Base-by-base conservation (phyloP, 805 yeast species). In the Maudiozyma serrabonitensis region DNA sequence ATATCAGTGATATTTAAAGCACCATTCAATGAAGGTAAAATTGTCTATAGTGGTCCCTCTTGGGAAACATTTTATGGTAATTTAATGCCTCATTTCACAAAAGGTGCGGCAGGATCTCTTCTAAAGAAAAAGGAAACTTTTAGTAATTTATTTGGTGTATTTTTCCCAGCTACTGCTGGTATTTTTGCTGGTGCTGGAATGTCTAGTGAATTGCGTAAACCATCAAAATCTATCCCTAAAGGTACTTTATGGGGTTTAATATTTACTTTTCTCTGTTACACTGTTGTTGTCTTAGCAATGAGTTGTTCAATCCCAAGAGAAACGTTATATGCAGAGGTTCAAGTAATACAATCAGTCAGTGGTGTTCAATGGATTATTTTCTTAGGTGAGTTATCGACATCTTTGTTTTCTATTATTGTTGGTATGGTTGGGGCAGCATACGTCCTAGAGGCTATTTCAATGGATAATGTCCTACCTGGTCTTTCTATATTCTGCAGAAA, bases 81-180 rank as follows among this genome's bases (percentile, higher is more conserved):
- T 60, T 57, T 91, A 46, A 71, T 76, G 56, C 98, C 98, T 0
- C 75, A 78, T 47, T 88, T 88, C 64, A 89, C 97, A 0, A 73
- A 77, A 38, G 93, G 93, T 21, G 97, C 98, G 2, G 97, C 96
- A 4, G 99, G 98, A 0, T 87, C 95, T 4, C 79, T 82, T 28
- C 54, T 75, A 25, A 55, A 64, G 8, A 68, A 69, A 0, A 79
- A 75, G 15, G 98, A 91, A 63, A 87, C 82, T 1, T 88, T 91
- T 61, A 79, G 82, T 48, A 84, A 86, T 62, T 68, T 95, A 54
- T 93, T 93, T 75, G 98, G 98, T 3, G 87, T 93, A 43, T 88
- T 93, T 61, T 93, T 93, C 71, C 97, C 99, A 11, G 96, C 99
- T 1, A 91, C 99, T 0, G 96, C 98, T 6, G 99, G 99, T 50